Evolutionary conservation across 2,329 filamentous ascomycete species (phyloP).

Genomic region (Aspergillus tanneri): DNA sequence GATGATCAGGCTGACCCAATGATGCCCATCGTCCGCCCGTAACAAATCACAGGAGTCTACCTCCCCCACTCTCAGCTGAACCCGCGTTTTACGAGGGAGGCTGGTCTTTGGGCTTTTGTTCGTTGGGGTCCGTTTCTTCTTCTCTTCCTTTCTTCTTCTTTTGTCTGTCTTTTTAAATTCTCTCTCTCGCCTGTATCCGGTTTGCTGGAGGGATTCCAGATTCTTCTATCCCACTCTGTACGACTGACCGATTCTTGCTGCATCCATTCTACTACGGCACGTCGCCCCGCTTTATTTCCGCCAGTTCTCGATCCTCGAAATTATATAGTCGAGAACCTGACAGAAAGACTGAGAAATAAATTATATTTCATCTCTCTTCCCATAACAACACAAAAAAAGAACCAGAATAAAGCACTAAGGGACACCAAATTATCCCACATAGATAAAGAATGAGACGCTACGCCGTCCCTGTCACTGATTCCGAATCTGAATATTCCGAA

Average conservation of each 20-base stretch:
- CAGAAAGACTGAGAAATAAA: not conserved
- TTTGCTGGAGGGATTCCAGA: constrained; percentile 14
- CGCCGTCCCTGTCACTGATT: constrained; percentile 21
- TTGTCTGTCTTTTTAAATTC: constrained; percentile 3
- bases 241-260: not conserved
- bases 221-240: constrained; percentile 8
- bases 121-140: constrained; percentile 2
- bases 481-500: constrained; percentile 36
- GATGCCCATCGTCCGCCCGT: not conserved
- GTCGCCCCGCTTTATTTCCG: constrained; percentile 4
- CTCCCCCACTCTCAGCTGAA: constrained; percentile 25
- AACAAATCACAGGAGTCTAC: not conserved
- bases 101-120: constrained; percentile 10
- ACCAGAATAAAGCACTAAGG: constrained; percentile 16
- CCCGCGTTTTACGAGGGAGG: constrained; percentile 14
- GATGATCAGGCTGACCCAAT: not conserved
- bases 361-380: not conserved
- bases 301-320: not conserved
- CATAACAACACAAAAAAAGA: not conserved
- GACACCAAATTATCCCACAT: not conserved
- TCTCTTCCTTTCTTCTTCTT: constrained; percentile 4
- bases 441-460: constrained; percentile 11
- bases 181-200: too few species aligned
- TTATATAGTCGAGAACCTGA: not conserved
- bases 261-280: not conserved